Base-by-base conservation (phyloP, 495 filamentous ascomycete species). In the Neurospora intermedia region DNA sequence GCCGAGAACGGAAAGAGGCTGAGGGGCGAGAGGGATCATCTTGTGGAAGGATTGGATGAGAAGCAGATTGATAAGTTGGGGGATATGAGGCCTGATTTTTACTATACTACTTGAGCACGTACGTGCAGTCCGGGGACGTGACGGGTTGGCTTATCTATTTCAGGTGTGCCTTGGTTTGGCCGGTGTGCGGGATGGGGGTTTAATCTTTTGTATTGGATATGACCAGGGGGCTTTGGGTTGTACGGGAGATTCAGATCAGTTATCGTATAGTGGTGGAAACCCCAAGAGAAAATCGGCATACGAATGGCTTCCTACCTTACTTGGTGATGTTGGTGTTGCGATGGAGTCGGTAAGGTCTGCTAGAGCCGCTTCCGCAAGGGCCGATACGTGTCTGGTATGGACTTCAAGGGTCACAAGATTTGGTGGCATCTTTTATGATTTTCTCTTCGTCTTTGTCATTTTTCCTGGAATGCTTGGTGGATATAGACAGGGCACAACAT, bases 41-140 rank as follows among this genome's bases (percentile, higher is more conserved):
- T 84, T 87, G 81, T 90, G 9, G 87, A 88, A 72, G 91, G 91
- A 2, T 83, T 89, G 81, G 82, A 45, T 42, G 81, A 86, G 73
- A 81, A 84, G 71, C 88, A 94, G 81, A 82, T 89, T 38, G 88
- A 89, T 76, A 77, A 74, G 71, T 72, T 92, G 70, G 94, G 95
- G 6, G 95, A 97, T 80, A 80, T 76, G 78, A 84, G 89, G 77
- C 93, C 92, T 4, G 91, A 93, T 78, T 97, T 97, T 77, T 80
- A 92, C 4, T 97, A 96, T 78, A 94, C 89, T 3, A 71, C 75
- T 8, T 81, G 48, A 76, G 46, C 39, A 41, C 11, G 39, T 38
- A 20, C 11, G 39, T 38, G 40, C 39, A 23, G 69, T 16, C 7
- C 18, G 2, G 42, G 20, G 20, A 23, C 11, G 46, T n/a, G 45